Evolutionary conservation across 2,329 filamentous ascomycete genomes (phyloP), one percentile per base, ranked within the genome.

Genomic region (Stemphylium beticola): DNA sequence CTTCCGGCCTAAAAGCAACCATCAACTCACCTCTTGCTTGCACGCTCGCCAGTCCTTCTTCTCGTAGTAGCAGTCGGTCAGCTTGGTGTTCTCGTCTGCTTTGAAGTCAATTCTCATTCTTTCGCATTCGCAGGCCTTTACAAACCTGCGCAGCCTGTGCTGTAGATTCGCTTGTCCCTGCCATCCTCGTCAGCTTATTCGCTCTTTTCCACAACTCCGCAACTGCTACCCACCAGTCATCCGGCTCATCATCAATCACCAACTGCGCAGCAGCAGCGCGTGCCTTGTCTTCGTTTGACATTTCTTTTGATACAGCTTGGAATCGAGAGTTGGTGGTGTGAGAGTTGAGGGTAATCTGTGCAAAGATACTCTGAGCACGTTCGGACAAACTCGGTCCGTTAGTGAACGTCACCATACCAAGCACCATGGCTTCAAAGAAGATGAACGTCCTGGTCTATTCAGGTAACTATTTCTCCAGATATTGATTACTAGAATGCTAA

Each of bases 91-190:
- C 72, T 98, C 93, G 18, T 86, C 93, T 97, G 63, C 15, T 24
- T 3, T 22, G 4, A 18, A 2, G 20, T 57, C 22, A 57, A 47
- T 57, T 44, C 12, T 18, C 10, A 3, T 15, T 15, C 10, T 3
- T 2, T 11, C 11, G 8, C 32, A 5, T 10, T 32, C 14, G n/a
- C 18, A 12, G n/a, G 31, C 1, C 8, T 15, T 4, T n/a, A 57
- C 59, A 12, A 79, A 96, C 93, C 88, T 77, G 92, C 86, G 72
- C 93, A 98, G 54, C 93, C 95, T 2, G 93, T 98, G 81, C 92
- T 96, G 81, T 92, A 96, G 76, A 98, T 98, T 73, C 95, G 85
- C 84, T 96, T 93, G 81, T 98, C 93, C 93, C 93, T 98, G 73
- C 65, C 18, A 31, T 36, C 4, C 29, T 46, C 24, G 42, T 52